Percentiles rank a stretch among this genome's conserved stretches.
Evolutionary conservation across 768 basidiomycete species (phyloP).

Genomic region (Mycena albidolilacea): DNA sequence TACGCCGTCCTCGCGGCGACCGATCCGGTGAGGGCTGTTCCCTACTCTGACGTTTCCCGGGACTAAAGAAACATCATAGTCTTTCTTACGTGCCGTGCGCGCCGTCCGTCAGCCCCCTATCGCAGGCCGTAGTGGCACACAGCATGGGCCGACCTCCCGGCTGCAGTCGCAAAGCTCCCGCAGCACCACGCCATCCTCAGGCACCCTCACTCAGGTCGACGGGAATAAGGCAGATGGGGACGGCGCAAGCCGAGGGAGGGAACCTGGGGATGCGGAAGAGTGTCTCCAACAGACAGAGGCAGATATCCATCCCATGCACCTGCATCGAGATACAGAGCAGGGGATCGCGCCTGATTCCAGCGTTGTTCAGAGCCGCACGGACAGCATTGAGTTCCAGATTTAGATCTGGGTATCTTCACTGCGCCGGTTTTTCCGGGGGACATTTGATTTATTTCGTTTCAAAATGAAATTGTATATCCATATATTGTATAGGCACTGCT

Average conservation of each 20-base stretch:
- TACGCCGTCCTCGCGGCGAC: neutral
- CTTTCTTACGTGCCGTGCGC: neutral
- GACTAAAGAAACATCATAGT: too few species aligned
- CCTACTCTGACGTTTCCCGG: neutral
- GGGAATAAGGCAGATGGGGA: neutral
- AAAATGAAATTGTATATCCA: neutral
- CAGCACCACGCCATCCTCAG: neutral
- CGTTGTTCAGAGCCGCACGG: neutral
- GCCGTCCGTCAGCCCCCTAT: slow-evolving; percentile 3
- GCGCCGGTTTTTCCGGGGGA: neutral
- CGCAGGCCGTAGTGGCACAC: neutral
- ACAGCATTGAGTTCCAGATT: neutral
- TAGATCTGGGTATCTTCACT: neutral
- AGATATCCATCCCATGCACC: neutral
- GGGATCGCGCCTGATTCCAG: neutral
- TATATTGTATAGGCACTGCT: too few species aligned
- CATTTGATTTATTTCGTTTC: neutral
- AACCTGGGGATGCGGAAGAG: neutral
- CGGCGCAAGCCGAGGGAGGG: slow-evolving; percentile 4
- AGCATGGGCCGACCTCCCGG: neutral
- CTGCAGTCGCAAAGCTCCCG: neutral
- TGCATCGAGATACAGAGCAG: neutral
- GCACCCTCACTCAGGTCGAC: neutral
- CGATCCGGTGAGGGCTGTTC: neutral
- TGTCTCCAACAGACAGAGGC: slow-evolving; percentile 3